These are phyloP conservation scores for Talaromyces piceae DNA, from an alignment of 2,329 filamentous ascomycete genomes.

Conservation along the genomic window DNA sequence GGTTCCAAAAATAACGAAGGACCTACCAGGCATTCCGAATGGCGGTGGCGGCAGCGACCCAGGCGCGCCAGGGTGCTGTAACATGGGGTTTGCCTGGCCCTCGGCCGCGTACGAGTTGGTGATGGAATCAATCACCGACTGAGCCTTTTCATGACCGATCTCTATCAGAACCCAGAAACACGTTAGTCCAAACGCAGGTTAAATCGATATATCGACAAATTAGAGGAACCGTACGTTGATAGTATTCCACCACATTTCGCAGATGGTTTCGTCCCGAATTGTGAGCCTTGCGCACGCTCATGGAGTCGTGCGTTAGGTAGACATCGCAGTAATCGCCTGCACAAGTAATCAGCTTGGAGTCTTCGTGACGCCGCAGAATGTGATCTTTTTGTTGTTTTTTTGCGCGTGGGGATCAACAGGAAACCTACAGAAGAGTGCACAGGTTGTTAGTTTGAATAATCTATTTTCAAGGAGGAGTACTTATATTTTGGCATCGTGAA, in stretches of 20 bases:
- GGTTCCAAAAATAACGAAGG: background rate
- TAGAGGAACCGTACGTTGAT: conserved; percentile 61
- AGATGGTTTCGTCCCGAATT: conserved; percentile 95
- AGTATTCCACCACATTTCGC: conserved; percentile 96
- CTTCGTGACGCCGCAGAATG: background rate
- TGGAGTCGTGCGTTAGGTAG: conserved; percentile 98
- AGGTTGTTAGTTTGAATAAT: background rate
- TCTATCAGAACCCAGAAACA: conserved; percentile 46
- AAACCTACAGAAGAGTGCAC: conserved; percentile 62
- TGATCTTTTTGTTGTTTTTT: conserved; percentile 13
- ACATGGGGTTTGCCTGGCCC: conserved; percentile 85
- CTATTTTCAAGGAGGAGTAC: conserved; percentile 26
- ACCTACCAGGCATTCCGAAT: conserved; percentile 54
- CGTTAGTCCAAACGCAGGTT: background rate
- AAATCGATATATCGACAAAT: background rate
- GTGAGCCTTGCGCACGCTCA: conserved; percentile 98
- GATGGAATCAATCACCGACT: conserved; percentile 97
- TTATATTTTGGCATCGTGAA: conserved; percentile 81
- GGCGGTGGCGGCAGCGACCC: conserved; percentile 44
- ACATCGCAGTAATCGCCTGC: conserved; percentile 96
- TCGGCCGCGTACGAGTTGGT: conserved; percentile 92
- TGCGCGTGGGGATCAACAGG: conserved; percentile 4
- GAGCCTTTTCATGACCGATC: conserved; percentile 97
- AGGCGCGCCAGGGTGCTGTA: conserved; percentile 51
- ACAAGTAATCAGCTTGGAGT: background rate